Evolutionary conservation across 768 basidiomycete species (phyloP), one percentile per base, ranked within the genome.

Genomic region (Boletus coccyginus): DNA sequence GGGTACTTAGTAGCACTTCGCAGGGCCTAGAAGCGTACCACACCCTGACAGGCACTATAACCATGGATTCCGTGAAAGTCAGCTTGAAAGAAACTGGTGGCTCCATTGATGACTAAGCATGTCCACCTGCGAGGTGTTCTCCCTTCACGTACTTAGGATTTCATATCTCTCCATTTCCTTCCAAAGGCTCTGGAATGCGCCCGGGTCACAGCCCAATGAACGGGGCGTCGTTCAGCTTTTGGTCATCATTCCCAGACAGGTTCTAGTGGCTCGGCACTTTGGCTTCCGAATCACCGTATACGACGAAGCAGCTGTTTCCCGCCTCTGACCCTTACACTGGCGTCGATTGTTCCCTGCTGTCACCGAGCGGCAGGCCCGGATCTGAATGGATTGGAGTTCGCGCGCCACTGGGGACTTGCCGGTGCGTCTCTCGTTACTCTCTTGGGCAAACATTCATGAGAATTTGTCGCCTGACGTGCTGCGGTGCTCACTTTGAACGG

Each of bases 101-200:
- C 40, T 50, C 19, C 38, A 31, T 19, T 0, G 39, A 53, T 67
- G 66, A 69, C 66, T 69, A 66, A 67, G 66, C 62, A 36, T 21
- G 48, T 24, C 50, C 21, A 32, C 38, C 31, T 40, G 50, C 44
- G 50, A 43, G 21, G 27, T 27, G 27, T 27, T 6, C 27, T 27
- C 27, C 27, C 27, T 6, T 27, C 27, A 4, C 3, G 0, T 27
- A 27, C 42, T 50, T 44, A 32, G 51, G 24, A 50, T 55, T 53
- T 51, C 50, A 50, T 50, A 29, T 36, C n/a, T 36, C 24, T 44
- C 38, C 40, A 12, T 38, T 54, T 19, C 41, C 21, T 44, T 19
- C 14, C 36, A 38, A n/a, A 31, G 14, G n/a, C 21, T 36, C 52
- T 46, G 12, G 50, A 45, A 49, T 7, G 35, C 53, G 32, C 40